Evolutionary conservation across 129 eudicot genomes (phyloP).

Genomic region (Erigeron canadensis): DNA sequence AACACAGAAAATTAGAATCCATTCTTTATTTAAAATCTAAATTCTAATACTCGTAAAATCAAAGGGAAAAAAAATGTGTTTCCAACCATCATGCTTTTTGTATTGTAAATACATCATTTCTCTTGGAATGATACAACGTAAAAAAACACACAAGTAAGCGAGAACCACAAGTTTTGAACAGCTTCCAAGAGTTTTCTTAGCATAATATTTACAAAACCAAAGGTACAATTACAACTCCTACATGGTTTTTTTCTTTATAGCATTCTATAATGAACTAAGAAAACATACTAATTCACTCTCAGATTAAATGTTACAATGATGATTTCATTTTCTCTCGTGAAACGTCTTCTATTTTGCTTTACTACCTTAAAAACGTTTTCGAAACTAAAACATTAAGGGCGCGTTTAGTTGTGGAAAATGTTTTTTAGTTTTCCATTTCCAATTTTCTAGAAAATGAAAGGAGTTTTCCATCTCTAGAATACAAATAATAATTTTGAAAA

Average conservation of each 20-base stretch:
- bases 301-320: neutral
- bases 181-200: constrained; percentile 7
- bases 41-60: constrained; percentile 6
- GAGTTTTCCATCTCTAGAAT: too few relatives aligned
- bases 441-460: too few relatives aligned
- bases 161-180: constrained; percentile 9
- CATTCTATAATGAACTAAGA: neutral
- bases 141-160: constrained; percentile 2
- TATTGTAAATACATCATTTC: constrained; percentile 3
- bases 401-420: too few relatives aligned
- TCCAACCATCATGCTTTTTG: neutral
- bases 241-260: neutral
- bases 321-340: neutral
- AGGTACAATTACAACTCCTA: neutral
- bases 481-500: too few relatives aligned
- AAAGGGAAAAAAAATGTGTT: neutral
- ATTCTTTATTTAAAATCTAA: neutral
- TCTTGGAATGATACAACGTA: neutral
- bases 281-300: neutral
- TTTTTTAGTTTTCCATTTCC: too few relatives aligned
- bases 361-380: too few relatives aligned
- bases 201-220: constrained; percentile 2
- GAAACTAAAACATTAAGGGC: too few relatives aligned
- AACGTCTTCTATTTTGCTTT: neutral
- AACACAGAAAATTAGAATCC: constrained; percentile 4